A percentile compares a stretch with the other conserved stretches of the same genome.
Conservation (phyloP, 306 rosid species). For the Canavalia ensiformis region DNA sequence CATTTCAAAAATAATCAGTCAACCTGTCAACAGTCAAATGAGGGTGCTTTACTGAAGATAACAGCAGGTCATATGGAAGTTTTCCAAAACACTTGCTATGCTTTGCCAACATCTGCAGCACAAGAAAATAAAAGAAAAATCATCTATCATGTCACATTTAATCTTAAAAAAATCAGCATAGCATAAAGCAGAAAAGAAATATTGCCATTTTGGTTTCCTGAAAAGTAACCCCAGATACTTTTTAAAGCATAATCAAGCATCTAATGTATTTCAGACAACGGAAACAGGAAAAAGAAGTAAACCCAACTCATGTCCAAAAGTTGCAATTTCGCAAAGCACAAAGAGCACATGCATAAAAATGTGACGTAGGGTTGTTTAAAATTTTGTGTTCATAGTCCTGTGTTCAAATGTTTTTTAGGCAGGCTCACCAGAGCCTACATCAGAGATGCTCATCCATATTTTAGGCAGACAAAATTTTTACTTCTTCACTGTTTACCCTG, state of each 20-base stretch:
- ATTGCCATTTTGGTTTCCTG: background rate
- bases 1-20: slow-evolving; percentile 38
- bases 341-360: slow-evolving; percentile 14
- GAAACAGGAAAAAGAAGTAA: slow-evolving; percentile 5
- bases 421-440: slow-evolving; percentile 11
- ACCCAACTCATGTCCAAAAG: slow-evolving; percentile 19
- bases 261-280: background rate
- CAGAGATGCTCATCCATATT: background rate
- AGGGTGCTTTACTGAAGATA: slow-evolving; percentile 64
- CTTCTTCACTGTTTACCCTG: slow-evolving; percentile 1
- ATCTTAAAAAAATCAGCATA: background rate
- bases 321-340: slow-evolving; percentile 1
- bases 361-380: slow-evolving; percentile 1
- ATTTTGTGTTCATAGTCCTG: background rate
- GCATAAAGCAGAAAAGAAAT: slow-evolving; percentile 28
- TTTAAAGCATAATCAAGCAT: slow-evolving; percentile 6
- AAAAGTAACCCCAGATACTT: slow-evolving; percentile 16
- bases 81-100: slow-evolving; percentile 50
- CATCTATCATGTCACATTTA: slow-evolving; percentile 36
- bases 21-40: slow-evolving; percentile 82
- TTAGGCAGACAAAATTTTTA: background rate
- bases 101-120: slow-evolving; percentile 74
- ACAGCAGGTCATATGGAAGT: slow-evolving; percentile 66
- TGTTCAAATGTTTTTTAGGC: background rate
- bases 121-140: slow-evolving; percentile 37